Evolutionary conservation across 805 yeast species (phyloP).

Genomic region (Suhomyces faveliae): DNA sequence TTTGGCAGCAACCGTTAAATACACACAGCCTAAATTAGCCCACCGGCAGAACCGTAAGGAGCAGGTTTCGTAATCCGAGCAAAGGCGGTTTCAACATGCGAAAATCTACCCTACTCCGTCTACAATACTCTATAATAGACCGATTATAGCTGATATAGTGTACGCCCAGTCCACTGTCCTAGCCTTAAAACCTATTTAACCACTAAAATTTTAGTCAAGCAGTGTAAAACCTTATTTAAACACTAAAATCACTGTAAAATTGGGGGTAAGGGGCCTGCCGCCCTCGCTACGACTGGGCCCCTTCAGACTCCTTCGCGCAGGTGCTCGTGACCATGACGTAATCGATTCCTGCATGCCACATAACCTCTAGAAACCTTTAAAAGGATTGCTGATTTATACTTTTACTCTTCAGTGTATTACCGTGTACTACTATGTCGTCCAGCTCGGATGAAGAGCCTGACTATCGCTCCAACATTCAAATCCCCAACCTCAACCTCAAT

Average conservation of each 20-base stretch:
- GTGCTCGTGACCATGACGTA: not conserved
- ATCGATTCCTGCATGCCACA: not conserved
- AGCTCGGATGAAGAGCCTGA: conserved; percentile 31
- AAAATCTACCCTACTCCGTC: too few relatives aligned
- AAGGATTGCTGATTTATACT: not conserved
- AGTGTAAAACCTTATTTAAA: too few relatives aligned
- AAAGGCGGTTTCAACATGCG: too few relatives aligned
- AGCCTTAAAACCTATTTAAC: not conserved
- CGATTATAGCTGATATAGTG: too few relatives aligned
- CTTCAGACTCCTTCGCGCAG: not conserved
- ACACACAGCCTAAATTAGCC: too few relatives aligned
- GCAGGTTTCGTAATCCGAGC: too few relatives aligned
- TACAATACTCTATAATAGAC: too few relatives aligned
- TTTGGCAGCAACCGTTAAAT: too few relatives aligned
- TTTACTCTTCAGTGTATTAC: not conserved
- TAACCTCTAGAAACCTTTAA: not conserved
- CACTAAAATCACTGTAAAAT: too few relatives aligned
- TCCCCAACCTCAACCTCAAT: conserved; percentile 28
- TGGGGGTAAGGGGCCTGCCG: not conserved
- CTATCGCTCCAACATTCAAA: conserved; percentile 26
- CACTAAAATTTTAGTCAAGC: too few relatives aligned
- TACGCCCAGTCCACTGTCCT: too few relatives aligned
- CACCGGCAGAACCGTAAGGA: too few relatives aligned
- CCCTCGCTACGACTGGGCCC: not conserved
- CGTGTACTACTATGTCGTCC: conserved; percentile 1